These are phyloP conservation scores for Protomyces pachydermus DNA, from an alignment of 1,139 yeast species.

Conservation along the genomic window DNA sequence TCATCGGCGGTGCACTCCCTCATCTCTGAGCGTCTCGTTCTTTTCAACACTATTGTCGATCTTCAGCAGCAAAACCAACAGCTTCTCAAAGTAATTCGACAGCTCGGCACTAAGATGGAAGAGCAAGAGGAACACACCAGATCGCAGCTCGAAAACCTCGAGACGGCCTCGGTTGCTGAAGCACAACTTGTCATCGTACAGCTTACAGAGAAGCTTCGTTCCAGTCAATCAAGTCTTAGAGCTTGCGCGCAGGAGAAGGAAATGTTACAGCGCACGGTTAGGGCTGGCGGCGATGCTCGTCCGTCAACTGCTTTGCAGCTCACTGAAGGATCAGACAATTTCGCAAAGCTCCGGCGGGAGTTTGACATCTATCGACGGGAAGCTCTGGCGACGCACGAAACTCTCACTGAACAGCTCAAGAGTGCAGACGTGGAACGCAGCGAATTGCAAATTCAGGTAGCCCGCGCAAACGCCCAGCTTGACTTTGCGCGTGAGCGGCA, in stretches of 20 bases:
- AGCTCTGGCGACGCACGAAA: slow-evolving; percentile 43
- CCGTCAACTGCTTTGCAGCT: slow-evolving; percentile 24
- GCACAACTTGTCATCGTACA: slow-evolving; percentile 72
- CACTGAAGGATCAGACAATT: background rate
- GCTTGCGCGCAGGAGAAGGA: slow-evolving; percentile 63
- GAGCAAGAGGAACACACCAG: slow-evolving; percentile 41
- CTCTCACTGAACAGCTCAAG: slow-evolving; percentile 44
- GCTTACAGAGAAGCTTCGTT: slow-evolving; percentile 58
- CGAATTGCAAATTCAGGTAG: slow-evolving; percentile 46
- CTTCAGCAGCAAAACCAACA: slow-evolving; percentile 71
- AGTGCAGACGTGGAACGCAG: slow-evolving; percentile 48
- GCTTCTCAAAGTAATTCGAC: slow-evolving; percentile 60
- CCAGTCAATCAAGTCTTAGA: slow-evolving; percentile 47
- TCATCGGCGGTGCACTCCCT: slow-evolving; percentile 43
- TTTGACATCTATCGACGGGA: slow-evolving; percentile 44
- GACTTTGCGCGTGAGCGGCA: slow-evolving; percentile 48
- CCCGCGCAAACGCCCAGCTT: slow-evolving; percentile 47
- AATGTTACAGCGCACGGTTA: slow-evolving; percentile 49
- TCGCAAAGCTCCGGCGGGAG: slow-evolving; percentile 37
- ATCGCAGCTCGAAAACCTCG: slow-evolving; percentile 45
- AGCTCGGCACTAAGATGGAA: slow-evolving; percentile 66
- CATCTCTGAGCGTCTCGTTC: slow-evolving; percentile 67
- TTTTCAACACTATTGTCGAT: slow-evolving; percentile 62
- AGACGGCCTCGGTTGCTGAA: slow-evolving; percentile 59
- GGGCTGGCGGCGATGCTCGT: slow-evolving; percentile 37